These are phyloP conservation scores for Trichosporon coremiiforme DNA, from an alignment of 1,284 basidiomycete species.

Conservation along the genomic window DNA sequence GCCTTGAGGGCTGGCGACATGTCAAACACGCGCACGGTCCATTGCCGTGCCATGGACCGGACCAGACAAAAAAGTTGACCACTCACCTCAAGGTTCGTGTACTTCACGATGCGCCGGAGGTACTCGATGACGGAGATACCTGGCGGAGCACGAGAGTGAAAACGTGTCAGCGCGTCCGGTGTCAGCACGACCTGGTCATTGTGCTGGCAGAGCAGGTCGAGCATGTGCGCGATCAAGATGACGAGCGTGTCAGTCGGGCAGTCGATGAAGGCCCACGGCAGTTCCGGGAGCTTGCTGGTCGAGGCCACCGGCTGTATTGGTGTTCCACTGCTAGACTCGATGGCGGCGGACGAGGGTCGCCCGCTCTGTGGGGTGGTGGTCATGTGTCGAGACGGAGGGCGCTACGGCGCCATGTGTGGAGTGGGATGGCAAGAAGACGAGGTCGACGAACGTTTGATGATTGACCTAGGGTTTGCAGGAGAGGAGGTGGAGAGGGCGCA, in stretches of 20 bases:
- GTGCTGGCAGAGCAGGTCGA: constrained; percentile 84
- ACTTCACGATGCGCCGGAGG: constrained; percentile 83
- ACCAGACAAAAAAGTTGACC: constrained; percentile 13
- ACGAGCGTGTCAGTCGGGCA: constrained; percentile 77
- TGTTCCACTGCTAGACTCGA: background rate
- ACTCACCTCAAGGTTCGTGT: constrained; percentile 85
- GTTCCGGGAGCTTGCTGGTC: constrained; percentile 25
- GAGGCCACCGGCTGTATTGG: background rate
- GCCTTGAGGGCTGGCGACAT: background rate
- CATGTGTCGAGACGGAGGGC: constrained; percentile 10
- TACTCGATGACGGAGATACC: constrained; percentile 84
- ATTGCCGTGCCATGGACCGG: too few relatives aligned
- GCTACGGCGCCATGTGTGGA: constrained; percentile 15
- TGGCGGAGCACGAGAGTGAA: constrained; percentile 87
- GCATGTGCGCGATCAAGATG: constrained; percentile 89
- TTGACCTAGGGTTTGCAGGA: background rate
- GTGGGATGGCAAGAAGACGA: background rate
- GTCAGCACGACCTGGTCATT: constrained; percentile 77
- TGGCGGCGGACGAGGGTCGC: constrained; percentile 6
- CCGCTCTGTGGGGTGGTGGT: constrained; percentile 13
- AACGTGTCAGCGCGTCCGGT: constrained; percentile 69
- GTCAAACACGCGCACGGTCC: constrained; percentile 8
- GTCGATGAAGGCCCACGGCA: constrained; percentile 61
- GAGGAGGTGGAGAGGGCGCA: background rate
- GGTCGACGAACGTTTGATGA: constrained; percentile 1